These are phyloP conservation scores for Volvox africanus DNA, from an alignment of 139 green algal genomes.

Conservation along the genomic window DNA sequence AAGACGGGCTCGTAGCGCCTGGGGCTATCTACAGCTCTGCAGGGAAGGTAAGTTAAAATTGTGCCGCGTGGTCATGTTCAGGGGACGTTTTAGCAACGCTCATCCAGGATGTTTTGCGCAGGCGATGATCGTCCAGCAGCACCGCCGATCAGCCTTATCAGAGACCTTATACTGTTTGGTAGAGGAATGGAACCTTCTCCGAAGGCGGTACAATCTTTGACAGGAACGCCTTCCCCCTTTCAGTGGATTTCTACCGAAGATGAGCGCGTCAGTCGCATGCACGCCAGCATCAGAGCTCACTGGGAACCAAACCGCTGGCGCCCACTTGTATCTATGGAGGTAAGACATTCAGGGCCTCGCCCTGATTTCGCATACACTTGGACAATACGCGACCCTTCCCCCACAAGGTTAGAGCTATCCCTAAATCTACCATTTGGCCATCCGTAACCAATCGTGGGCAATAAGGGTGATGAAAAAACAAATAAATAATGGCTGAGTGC, in stretches of 20 bases:
- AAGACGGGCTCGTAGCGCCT: not conserved
- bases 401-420: too few species aligned
- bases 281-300: conserved; percentile 65
- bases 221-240: not conserved
- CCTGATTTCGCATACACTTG: too few species aligned
- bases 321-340: conserved; percentile 14
- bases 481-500: too few species aligned
- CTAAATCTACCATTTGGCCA: too few species aligned
- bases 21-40: conserved; percentile 18
- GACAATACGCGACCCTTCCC: too few species aligned
- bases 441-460: too few species aligned
- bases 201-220: not conserved
- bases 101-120: not conserved
- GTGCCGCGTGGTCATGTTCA: not conserved
- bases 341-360: not conserved
- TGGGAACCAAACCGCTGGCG: not conserved
- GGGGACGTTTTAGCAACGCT: not conserved
- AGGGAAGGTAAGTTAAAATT: conserved; percentile 16
- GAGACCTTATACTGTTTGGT: not conserved
- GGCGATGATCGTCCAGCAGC: not conserved
- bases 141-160: not conserved
- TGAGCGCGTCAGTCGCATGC: conserved; percentile 72
- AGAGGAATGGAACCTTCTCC: not conserved
- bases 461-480: too few species aligned
- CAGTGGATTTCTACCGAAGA: conserved; percentile 68